A percentile compares a stretch with the other conserved stretches of the same genome.
phyloP scores from a whole-genome alignment of 805 yeast genomes.

The Candida oleophila region DNA sequence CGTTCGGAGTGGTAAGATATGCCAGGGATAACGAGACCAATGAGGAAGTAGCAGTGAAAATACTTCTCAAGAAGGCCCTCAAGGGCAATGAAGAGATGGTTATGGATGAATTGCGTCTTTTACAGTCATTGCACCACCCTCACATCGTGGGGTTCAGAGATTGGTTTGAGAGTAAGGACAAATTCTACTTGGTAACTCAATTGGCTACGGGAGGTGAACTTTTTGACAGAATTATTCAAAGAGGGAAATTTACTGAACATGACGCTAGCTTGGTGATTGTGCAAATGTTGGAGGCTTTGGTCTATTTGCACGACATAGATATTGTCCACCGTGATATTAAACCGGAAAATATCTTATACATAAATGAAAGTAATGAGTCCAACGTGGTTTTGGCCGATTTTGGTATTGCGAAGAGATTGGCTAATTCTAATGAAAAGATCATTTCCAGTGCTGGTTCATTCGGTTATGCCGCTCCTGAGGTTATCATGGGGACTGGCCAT shows the following conservation, averaged over 20 bases:
- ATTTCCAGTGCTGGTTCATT: constrained; percentile 84
- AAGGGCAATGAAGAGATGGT: constrained; percentile 77
- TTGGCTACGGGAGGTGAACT: constrained; percentile 95
- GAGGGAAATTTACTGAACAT: constrained; percentile 83
- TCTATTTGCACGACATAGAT: constrained; percentile 70
- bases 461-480: constrained; percentile 98
- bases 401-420: constrained; percentile 85
- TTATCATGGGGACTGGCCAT: constrained; percentile 77
- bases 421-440: constrained; percentile 57
- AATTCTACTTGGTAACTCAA: constrained; percentile 91
- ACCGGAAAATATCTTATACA: constrained; percentile 87
- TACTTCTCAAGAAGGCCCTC: constrained; percentile 80
- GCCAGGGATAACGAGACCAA: constrained; percentile 53
- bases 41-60: constrained; percentile 87
- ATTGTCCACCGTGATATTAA: constrained; percentile 93
- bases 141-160: constrained; percentile 88
- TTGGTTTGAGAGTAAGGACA: constrained; percentile 92
- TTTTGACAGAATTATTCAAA: constrained; percentile 77
- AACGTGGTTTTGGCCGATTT: constrained; percentile 89
- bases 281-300: constrained; percentile 76
- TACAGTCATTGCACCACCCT: constrained; percentile 71
- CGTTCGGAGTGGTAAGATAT: constrained; percentile 87
- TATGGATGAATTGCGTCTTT: constrained; percentile 70
- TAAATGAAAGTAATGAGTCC: constrained; percentile 54
- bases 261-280: constrained; percentile 78